Evolutionary conservation across 176 grass and related monocot species (phyloP).

Genomic region (Areca catechu): DNA sequence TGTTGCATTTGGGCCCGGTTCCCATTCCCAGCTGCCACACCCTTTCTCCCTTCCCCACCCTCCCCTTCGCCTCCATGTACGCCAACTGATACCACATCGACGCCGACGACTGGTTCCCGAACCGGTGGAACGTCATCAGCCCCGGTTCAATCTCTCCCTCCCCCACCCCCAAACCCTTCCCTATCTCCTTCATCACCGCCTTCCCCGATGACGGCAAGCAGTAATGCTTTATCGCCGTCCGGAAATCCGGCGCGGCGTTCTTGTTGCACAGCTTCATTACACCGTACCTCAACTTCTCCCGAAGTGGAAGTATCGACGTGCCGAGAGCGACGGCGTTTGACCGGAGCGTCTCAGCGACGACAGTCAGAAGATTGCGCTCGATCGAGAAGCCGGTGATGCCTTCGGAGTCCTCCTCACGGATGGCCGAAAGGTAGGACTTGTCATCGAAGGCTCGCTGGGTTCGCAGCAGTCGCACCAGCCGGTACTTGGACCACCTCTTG

Average conservation of each 20-base stretch:
- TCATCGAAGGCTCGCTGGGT: constrained; percentile 43
- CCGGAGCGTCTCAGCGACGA: constrained; percentile 39
- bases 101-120: constrained; percentile 77
- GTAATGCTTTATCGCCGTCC: constrained; percentile 35
- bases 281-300: constrained; percentile 35
- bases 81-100: constrained; percentile 82
- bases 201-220: constrained; percentile 55
- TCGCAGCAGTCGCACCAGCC: constrained; percentile 40
- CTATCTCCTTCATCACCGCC: constrained; percentile 49
- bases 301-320: constrained; percentile 47
- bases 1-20: constrained; percentile 49
- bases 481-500: constrained; percentile 29
- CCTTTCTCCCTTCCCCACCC: constrained; percentile 18
- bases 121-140: constrained; percentile 63
- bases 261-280: neutral
- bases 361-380: constrained; percentile 29
- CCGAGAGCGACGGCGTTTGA: constrained; percentile 38
- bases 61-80: constrained; percentile 48
- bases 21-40: constrained; percentile 37
- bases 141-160: constrained; percentile 55
- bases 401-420: constrained; percentile 54
- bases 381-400: constrained; percentile 67
- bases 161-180: constrained; percentile 41
- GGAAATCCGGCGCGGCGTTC: neutral
- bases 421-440: constrained; percentile 39